phyloP scores from a whole-genome alignment of 306 rosid species.

The Calophaca sinica region DNA sequence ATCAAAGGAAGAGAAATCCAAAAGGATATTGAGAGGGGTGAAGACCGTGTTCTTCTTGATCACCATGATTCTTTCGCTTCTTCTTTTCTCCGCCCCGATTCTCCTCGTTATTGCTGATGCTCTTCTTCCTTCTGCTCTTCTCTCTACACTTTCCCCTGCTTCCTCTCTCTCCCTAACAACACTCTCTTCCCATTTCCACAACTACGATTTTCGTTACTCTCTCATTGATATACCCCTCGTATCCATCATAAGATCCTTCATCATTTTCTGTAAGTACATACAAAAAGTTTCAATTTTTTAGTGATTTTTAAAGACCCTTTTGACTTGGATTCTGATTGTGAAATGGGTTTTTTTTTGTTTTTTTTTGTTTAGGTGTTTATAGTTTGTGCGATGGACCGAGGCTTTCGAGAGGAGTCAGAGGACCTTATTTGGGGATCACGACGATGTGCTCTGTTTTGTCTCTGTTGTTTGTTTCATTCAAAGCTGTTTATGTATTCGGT shows the following conservation, averaged over 20 bases:
- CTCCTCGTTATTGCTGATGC: slow-evolving; percentile 77
- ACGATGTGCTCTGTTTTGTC: slow-evolving; percentile 75
- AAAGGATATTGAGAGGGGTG: slow-evolving; percentile 65
- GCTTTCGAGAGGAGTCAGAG: slow-evolving; percentile 73
- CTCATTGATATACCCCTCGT: slow-evolving; percentile 90
- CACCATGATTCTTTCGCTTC: slow-evolving; percentile 81
- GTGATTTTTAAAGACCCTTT: slow-evolving; percentile 43
- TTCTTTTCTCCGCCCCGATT: slow-evolving; percentile 84
- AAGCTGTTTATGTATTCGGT: slow-evolving; percentile 74
- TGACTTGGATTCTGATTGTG: not conserved
- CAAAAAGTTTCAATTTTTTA: not conserved
- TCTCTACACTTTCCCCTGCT: slow-evolving; percentile 70
- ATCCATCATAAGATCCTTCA: slow-evolving; percentile 73
- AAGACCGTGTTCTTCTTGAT: slow-evolving; percentile 85
- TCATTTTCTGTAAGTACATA: slow-evolving; percentile 79
- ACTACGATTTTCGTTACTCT: slow-evolving; percentile 87
- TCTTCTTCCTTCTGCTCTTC: slow-evolving; percentile 79
- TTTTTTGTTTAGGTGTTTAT: slow-evolving; percentile 71
- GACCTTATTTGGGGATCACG: slow-evolving; percentile 89
- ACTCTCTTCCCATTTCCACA: slow-evolving; percentile 67
- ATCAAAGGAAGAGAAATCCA: slow-evolving; percentile 76
- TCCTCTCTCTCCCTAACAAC: slow-evolving; percentile 52
- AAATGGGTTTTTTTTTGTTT: not conserved
- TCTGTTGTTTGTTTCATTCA: slow-evolving; percentile 77
- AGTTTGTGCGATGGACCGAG: slow-evolving; percentile 89